phyloP scores from a whole-genome alignment of 139 green algal species.

The Volvox africanus region DNA sequence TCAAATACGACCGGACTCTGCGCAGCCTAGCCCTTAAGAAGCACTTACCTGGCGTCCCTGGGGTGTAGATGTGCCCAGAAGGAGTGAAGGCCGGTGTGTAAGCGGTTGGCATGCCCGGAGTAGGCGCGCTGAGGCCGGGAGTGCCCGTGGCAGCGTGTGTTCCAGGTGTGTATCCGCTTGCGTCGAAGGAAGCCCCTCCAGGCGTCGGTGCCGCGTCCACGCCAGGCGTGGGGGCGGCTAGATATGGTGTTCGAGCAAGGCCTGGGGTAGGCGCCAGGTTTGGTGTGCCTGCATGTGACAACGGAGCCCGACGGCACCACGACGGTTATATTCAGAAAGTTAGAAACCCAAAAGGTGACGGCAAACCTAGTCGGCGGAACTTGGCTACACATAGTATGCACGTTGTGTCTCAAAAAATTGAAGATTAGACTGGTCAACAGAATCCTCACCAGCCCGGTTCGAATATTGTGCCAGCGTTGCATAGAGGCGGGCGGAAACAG shows the following conservation, averaged over 20 bases:
- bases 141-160: conserved; percentile 24
- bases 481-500: too few species aligned
- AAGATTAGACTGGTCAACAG: too few species aligned
- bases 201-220: conserved; percentile 47
- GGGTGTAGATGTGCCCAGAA: conserved; percentile 39
- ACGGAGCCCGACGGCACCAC: too few species aligned
- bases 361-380: too few species aligned
- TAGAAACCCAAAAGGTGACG: too few species aligned
- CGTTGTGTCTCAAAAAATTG: too few species aligned
- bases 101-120: conserved; percentile 17
- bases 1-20: too few species aligned
- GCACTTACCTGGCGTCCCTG: conserved; percentile 36
- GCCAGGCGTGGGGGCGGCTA: conserved; percentile 35
- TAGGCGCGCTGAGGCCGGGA: conserved; percentile 33
- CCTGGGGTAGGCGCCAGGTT: conserved; percentile 32
- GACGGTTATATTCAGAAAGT: too few species aligned
- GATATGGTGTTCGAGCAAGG: conserved; percentile 52
- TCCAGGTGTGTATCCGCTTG: conserved; percentile 36
- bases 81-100: conserved; percentile 55
- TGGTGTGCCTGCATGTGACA: conserved; percentile 26
- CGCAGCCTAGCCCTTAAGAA: too few species aligned
- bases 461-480: too few species aligned
- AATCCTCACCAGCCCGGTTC: too few species aligned
- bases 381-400: too few species aligned
- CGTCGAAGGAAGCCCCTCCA: background rate